phyloP scores from a whole-genome alignment of 192 early-diverging fungal genomes.

The Dissophora globulifera region DNA sequence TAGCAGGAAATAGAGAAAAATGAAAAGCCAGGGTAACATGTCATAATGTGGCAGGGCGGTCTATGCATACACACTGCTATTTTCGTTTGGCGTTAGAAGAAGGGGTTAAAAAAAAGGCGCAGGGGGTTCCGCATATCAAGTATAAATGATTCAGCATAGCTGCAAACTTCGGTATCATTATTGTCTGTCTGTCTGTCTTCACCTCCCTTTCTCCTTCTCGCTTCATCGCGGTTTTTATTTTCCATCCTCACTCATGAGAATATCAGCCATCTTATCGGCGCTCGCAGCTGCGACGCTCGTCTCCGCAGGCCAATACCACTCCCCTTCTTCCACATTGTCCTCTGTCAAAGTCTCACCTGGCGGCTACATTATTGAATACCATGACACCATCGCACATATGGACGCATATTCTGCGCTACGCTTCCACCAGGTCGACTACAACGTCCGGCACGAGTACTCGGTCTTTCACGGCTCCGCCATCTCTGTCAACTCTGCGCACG shows the following conservation, averaged over 20 bases:
- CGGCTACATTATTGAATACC: conserved; percentile 40
- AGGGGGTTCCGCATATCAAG: too few species aligned
- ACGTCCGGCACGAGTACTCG: conserved; percentile 53
- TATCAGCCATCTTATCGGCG: conserved; percentile 23
- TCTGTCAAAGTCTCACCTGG: background rate
- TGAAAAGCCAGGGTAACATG: too few species aligned
- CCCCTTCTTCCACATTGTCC: background rate
- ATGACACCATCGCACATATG: conserved; percentile 12
- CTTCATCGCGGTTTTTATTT: too few species aligned
- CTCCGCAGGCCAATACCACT: conserved; percentile 40
- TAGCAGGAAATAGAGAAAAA: too few species aligned
- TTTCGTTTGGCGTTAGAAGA: too few species aligned
- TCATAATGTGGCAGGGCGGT: too few species aligned
- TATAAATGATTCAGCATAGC: too few species aligned
- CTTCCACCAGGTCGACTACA: conserved; percentile 14
- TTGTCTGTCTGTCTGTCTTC: too few species aligned
- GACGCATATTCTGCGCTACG: conserved; percentile 6
- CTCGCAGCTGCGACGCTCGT: conserved; percentile 23
- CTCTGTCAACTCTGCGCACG: conserved; percentile 32
- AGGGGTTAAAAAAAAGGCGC: too few species aligned
- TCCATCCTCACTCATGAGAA: conserved; percentile 27
- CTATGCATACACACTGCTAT: too few species aligned
- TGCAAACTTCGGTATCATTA: too few species aligned
- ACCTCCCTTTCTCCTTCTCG: too few species aligned
- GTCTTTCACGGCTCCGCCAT: conserved; percentile 60